A percentile compares a stretch with the other conserved stretches of the same genome.
Conservation (phyloP, 139 green algal species). For the Micractinium conductrix region DNA sequence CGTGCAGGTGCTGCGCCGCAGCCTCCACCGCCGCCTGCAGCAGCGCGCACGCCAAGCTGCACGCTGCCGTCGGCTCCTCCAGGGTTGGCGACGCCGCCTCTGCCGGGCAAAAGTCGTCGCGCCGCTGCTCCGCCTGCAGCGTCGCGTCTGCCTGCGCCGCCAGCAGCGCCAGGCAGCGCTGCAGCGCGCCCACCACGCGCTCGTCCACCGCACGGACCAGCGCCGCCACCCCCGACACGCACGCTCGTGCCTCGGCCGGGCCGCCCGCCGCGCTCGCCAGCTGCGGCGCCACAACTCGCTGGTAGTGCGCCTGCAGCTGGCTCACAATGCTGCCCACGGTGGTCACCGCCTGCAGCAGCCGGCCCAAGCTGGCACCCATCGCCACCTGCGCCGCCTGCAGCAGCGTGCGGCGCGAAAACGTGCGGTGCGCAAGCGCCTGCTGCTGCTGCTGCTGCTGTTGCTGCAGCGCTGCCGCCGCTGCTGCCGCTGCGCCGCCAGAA, state of each 20-base stretch:
- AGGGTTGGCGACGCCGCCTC: conserved; percentile 47
- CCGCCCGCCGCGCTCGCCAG: conserved; percentile 15
- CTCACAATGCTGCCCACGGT: conserved; percentile 33
- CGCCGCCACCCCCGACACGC: conserved; percentile 54
- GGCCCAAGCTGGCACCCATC: neutral
- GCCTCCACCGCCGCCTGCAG: conserved; percentile 43
- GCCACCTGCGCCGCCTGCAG: neutral
- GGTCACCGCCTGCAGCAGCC: conserved; percentile 54
- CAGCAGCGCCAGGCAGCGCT: conserved; percentile 55
- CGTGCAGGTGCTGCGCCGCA: conserved; percentile 54
- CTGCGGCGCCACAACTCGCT: conserved; percentile 41
- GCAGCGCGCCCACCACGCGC: conserved; percentile 53
- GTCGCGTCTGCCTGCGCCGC: conserved; percentile 58
- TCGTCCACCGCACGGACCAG: conserved; percentile 59
- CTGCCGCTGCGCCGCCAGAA: neutral
- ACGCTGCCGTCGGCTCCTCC: conserved; percentile 68
- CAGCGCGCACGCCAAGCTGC: conserved; percentile 51
- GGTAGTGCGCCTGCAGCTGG: conserved; percentile 61
- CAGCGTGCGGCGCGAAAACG: too few relatives aligned
- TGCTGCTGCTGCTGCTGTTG: neutral
- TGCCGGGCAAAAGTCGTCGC: conserved; percentile 63
- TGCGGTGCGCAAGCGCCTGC: neutral
- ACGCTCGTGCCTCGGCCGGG: conserved; percentile 46
- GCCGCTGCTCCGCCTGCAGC: conserved; percentile 62
- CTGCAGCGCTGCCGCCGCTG: neutral